A percentile compares a stretch with the other conserved stretches of the same genome.
Conservation (phyloP, 2,329 filamentous ascomycete species). For the Rachicladosporium sp. region DNA sequence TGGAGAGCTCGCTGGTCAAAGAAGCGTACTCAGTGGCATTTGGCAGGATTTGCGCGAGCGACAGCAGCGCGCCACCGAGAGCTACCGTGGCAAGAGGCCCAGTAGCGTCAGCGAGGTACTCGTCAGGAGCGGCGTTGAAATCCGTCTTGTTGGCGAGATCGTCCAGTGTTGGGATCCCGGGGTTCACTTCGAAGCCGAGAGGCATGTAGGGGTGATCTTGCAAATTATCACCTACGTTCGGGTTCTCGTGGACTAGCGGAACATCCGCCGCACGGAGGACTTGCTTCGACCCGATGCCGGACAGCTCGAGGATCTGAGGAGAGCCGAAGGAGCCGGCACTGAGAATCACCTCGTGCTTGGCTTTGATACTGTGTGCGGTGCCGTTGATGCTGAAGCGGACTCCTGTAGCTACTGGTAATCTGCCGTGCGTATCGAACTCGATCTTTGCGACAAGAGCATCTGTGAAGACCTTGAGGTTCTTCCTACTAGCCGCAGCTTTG, state of each 20-base stretch:
- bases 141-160: conserved; percentile 6
- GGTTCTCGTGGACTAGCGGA: conserved; percentile 38
- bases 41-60: not conserved
- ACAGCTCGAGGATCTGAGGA: conserved; percentile 48
- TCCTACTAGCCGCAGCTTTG: conserved; percentile 7
- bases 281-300: conserved; percentile 33
- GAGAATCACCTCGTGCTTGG: conserved; percentile 40
- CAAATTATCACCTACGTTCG: conserved; percentile 50
- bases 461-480: conserved; percentile 6
- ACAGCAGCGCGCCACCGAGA: conserved; percentile 3
- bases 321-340: conserved; percentile 45
- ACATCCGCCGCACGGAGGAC: conserved; percentile 9
- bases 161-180: conserved; percentile 3
- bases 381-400: conserved; percentile 14
- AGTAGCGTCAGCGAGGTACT: conserved; percentile 9
- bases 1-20: conserved; percentile 1
- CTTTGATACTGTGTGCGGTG: conserved; percentile 12
- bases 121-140: conserved; percentile 5
- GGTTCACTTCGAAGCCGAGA: conserved; percentile 3
- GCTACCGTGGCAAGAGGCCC: conserved; percentile 8
- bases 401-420: conserved; percentile 3
- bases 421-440: conserved; percentile 2
- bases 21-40: not conserved
- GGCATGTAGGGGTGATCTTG: conserved; percentile 36
- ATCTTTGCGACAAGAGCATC: conserved; percentile 4